Base-by-base conservation (phyloP, 805 yeast genomes). In the Pichia heedii region DNA sequence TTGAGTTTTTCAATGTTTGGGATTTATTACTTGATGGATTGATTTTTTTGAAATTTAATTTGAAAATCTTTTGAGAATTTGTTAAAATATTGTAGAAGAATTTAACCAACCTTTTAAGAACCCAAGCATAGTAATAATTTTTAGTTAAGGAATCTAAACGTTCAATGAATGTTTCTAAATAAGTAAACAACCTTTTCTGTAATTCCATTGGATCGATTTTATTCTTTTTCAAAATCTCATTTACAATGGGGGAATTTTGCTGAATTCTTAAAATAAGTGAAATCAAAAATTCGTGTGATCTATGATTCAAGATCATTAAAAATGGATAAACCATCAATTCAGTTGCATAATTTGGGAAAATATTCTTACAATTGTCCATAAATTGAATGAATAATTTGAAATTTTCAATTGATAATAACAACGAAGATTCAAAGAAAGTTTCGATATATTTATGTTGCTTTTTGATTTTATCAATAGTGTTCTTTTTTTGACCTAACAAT, bases 261-360 rank as follows among this genome's bases (percentile, higher is more conserved):
- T 65, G 68, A 41, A 65, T 64, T 54, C 81, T 65, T 41, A 76
- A 52, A 22, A 76, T 69, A 51, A 76, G 55, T 36, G 79, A 74
- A n/a, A 76, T 75, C 58, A 76, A 63, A 50, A 76, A 76, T 50
- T 76, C 79, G 53, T 73, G 67, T 5, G 80, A 71, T 49, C 81
- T 63, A 50, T 76, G 79, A 45, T 78, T 77, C 33, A 73, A 62
- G 40, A 74, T 68, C 53, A 76, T 54, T 53, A 76, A 62, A 48
- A 65, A 67, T 12, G 80, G 81, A 21, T 73, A 65, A 13, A 73
- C 48, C 8, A 74, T 56, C 44, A 76, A 62, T 48, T 75, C 78
- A 6, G 72, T 64, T 22, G 70, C 69, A 22, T 68, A 63, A 40
- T 59, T 54, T 2, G 66, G 59, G 45, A 57, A 62, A 7, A 54